A percentile compares a stretch with the other conserved stretches of the same genome.
These are phyloP conservation scores for Cytidiella melzeri DNA, from an alignment of 768 basidiomycete genomes.

Conservation along the genomic window DNA sequence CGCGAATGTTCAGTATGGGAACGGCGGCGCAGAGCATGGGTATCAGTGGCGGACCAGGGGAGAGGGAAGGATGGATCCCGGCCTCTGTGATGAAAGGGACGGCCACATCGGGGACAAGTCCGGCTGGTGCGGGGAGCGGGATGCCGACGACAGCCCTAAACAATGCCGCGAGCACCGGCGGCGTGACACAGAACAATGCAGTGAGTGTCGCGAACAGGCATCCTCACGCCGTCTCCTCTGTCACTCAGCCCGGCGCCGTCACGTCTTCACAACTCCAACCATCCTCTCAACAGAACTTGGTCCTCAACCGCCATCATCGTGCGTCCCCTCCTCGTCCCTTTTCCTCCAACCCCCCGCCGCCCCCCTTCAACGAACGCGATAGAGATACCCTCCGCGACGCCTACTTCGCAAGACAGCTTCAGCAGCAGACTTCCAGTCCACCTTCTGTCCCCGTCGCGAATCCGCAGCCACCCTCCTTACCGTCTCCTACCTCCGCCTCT, in stretches of 20 bases:
- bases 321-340: constrained; percentile 18
- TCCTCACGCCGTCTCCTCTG: constrained; percentile 10
- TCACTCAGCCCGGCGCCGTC: constrained; percentile 11
- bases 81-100: constrained; percentile 3
- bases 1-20: constrained; percentile 15
- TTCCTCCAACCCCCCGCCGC: constrained; percentile 15
- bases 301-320: constrained; percentile 25
- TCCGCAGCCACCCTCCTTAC: constrained; percentile 20
- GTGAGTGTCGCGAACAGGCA: constrained; percentile 8
- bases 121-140: neutral
- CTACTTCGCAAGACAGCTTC: constrained; percentile 15
- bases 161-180: neutral
- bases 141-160: constrained; percentile 1
- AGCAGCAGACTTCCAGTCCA: constrained; percentile 20
- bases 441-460: constrained; percentile 15
- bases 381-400: constrained; percentile 16
- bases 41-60: constrained; percentile 5
- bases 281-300: constrained; percentile 17
- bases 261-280: constrained; percentile 24
- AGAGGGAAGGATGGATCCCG: constrained; percentile 4
- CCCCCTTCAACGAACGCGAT: constrained; percentile 16
- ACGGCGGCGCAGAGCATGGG: constrained; percentile 13
- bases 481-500: constrained; percentile 17
- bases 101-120: neutral
- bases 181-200: neutral